Percentiles rank a stretch among this genome's conserved stretches.
phyloP scores from a whole-genome alignment of 352 stramenopile species.

The Phytophthora idaei region DNA sequence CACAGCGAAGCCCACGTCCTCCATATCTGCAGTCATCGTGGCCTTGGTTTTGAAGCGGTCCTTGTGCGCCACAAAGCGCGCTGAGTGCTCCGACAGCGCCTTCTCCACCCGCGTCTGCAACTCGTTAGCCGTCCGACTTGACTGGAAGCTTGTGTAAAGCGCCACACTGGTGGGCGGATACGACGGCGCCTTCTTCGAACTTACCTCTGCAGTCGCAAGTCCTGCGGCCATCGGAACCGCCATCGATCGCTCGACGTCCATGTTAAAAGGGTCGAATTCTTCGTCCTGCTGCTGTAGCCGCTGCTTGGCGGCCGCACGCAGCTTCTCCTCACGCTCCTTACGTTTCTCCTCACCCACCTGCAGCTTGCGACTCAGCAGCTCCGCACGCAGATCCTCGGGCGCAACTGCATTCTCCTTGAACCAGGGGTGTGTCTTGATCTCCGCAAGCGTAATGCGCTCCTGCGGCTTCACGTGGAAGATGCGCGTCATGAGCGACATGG shows the following conservation, averaged over 20 bases:
- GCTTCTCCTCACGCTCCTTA: slow-evolving; percentile 67
- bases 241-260: slow-evolving; percentile 51
- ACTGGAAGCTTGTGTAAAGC: slow-evolving; percentile 82
- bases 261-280: slow-evolving; percentile 72
- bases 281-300: slow-evolving; percentile 40
- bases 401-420: slow-evolving; percentile 56
- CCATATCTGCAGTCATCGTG: slow-evolving; percentile 47
- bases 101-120: slow-evolving; percentile 64
- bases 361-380: slow-evolving; percentile 65
- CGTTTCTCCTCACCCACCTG: slow-evolving; percentile 76
- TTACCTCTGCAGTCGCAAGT: slow-evolving; percentile 37
- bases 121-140: slow-evolving; percentile 46
- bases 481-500: slow-evolving; percentile 71
- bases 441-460: slow-evolving; percentile 75
- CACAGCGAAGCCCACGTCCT: slow-evolving; percentile 59
- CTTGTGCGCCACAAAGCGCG: slow-evolving; percentile 58
- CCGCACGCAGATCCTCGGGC: slow-evolving; percentile 47
- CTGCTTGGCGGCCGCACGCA: slow-evolving; percentile 43
- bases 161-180: slow-evolving; percentile 66
- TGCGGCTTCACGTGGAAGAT: slow-evolving; percentile 79
- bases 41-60: slow-evolving; percentile 80
- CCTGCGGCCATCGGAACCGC: slow-evolving; percentile 21
- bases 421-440: slow-evolving; percentile 81
- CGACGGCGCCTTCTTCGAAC: slow-evolving; percentile 46
- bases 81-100: slow-evolving; percentile 53